phyloP scores from a whole-genome alignment of 1,139 yeast genomes.

The Meyerozyma guilliermondii region DNA sequence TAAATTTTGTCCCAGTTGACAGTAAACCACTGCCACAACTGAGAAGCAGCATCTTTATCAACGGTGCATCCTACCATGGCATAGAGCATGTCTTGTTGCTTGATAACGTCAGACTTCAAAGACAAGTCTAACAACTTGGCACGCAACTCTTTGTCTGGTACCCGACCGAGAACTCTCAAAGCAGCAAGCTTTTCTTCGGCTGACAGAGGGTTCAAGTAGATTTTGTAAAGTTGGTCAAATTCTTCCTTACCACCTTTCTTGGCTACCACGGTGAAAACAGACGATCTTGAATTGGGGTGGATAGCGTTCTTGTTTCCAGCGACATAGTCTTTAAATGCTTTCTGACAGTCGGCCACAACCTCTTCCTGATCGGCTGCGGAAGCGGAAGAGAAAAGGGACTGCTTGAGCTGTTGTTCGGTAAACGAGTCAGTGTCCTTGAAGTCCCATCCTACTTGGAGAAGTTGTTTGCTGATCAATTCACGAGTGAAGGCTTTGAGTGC shows the following conservation, averaged over 20 bases:
- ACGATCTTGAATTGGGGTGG: conserved; percentile 74
- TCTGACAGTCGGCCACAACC: conserved; percentile 49
- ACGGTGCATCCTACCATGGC: conserved; percentile 70
- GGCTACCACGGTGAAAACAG: conserved; percentile 68
- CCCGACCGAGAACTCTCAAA: conserved; percentile 68
- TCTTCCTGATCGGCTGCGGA: conserved; percentile 54
- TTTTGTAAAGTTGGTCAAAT: conserved; percentile 57
- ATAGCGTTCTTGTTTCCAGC: conserved; percentile 67
- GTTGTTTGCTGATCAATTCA: conserved; percentile 56
- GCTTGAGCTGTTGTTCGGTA: conserved; percentile 71
- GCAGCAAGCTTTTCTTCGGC: conserved; percentile 77
- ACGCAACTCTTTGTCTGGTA: conserved; percentile 53
- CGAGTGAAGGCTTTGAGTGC: conserved; percentile 57
- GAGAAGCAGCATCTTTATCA: conserved; percentile 57
- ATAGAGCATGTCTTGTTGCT: conserved; percentile 76
- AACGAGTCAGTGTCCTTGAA: conserved; percentile 60
- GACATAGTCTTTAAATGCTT: conserved; percentile 53
- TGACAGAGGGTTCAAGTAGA: conserved; percentile 62
- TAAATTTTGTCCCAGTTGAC: conserved; percentile 66
- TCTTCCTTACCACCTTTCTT: conserved; percentile 57
- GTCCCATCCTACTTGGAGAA: conserved; percentile 63
- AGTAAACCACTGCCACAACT: conserved; percentile 74
- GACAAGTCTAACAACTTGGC: conserved; percentile 56
- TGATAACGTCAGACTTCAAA: conserved; percentile 64
- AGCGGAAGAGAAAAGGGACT: conserved; percentile 67